These are phyloP conservation scores for Acanthamoeba culbertsoni DNA, from an alignment of 208 protist genomes.

Conservation along the genomic window DNA sequence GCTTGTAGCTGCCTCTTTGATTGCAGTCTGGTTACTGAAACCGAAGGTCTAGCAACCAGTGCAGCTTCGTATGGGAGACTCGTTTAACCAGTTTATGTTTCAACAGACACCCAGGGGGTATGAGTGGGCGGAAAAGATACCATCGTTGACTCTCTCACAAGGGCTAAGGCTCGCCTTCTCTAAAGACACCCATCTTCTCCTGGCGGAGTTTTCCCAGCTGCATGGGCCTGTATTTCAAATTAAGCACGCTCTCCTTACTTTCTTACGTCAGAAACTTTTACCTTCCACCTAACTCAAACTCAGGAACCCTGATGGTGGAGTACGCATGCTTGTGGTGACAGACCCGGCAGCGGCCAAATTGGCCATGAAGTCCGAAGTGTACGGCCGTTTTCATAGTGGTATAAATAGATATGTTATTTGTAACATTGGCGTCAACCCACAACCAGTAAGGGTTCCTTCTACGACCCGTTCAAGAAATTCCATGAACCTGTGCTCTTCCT, in stretches of 20 bases:
- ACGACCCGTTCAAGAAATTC: neutral
- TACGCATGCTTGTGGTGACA: neutral
- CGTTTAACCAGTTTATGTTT: too few relatives aligned
- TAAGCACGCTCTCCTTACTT: neutral
- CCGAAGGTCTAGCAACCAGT: too few relatives aligned
- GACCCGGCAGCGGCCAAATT: neutral
- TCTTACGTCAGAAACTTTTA: too few relatives aligned
- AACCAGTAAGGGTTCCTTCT: neutral
- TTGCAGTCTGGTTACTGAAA: too few relatives aligned
- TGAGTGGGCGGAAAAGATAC: neutral
- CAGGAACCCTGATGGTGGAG: neutral
- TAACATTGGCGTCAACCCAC: too few relatives aligned
- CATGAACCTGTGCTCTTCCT: neutral
- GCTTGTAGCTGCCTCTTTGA: too few relatives aligned
- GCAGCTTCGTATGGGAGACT: too few relatives aligned
- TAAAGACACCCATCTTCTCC: neutral
- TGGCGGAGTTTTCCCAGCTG: neutral
- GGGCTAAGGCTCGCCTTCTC: neutral
- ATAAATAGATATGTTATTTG: neutral
- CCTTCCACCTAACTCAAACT: too few relatives aligned
- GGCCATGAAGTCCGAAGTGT: conserved; percentile 6
- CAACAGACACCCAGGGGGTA: neutral
- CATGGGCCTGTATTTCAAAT: neutral
- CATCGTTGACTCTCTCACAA: neutral
- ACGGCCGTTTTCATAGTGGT: too few relatives aligned